Evolutionary conservation across 192 early-diverging fungal species (phyloP).

Genomic region (Funneliformis mosseae): DNA sequence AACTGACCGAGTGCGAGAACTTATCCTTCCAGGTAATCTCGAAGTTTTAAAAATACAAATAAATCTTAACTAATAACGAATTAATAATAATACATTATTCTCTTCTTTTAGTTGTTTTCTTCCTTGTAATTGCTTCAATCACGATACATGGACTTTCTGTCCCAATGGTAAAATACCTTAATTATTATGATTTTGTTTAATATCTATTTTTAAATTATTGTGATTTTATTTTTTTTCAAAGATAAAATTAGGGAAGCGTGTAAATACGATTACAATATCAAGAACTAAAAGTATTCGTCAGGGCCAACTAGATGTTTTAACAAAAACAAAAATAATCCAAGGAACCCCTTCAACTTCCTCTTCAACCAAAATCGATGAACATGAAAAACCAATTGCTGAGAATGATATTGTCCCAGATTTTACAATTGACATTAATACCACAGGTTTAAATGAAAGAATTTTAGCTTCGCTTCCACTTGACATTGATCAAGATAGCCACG

Average conservation of each 20-base stretch:
- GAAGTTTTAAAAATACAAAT: background rate
- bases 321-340: background rate
- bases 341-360: too few relatives aligned
- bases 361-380: background rate
- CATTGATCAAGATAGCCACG: background rate
- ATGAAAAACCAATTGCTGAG: background rate
- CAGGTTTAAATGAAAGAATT: background rate
- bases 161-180: constrained; percentile 45
- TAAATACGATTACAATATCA: background rate
- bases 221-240: background rate
- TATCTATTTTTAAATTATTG: background rate
- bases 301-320: too few relatives aligned
- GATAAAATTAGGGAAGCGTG: constrained; percentile 17
- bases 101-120: constrained; percentile 61
- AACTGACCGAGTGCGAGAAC: background rate
- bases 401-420: too few relatives aligned
- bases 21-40: background rate
- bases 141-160: constrained; percentile 82
- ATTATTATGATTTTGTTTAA: background rate
- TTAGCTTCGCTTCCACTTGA: background rate
- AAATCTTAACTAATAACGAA: background rate
- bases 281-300: background rate
- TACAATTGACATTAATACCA: background rate
- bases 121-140: constrained; percentile 78
- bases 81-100: too few relatives aligned